Evolutionary conservation across 139 green algal genomes (phyloP).

Genomic region (Trebouxia sp.): DNA sequence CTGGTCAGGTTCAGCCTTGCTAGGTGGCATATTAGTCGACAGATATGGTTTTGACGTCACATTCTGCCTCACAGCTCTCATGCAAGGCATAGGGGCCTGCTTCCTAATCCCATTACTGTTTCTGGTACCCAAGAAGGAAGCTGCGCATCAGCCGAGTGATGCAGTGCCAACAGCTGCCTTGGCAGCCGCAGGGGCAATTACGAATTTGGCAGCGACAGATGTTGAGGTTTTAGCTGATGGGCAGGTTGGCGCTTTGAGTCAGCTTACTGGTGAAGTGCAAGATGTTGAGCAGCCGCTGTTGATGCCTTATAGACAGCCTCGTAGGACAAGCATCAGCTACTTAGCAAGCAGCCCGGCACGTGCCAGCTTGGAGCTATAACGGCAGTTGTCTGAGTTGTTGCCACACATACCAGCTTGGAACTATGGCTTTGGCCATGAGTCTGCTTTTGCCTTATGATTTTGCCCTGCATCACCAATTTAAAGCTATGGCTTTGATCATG

Average conservation of each 20-base stretch:
- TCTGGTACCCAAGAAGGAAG: neutral
- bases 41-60: slow-evolving; percentile 41
- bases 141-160: slow-evolving; percentile 4
- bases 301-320: neutral
- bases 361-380: neutral
- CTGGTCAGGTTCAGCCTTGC: slow-evolving; percentile 55
- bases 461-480: too few species aligned
- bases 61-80: slow-evolving; percentile 38
- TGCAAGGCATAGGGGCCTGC: slow-evolving; percentile 8
- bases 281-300: neutral
- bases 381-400: neutral
- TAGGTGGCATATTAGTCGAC: slow-evolving; percentile 62
- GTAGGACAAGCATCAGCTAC: neutral
- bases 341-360: neutral
- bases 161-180: slow-evolving; percentile 16
- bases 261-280: neutral
- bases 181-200: neutral
- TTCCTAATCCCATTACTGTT: neutral
- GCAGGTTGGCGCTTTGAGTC: neutral
- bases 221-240: neutral
- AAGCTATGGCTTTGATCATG: too few species aligned
- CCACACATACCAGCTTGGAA: too few species aligned
- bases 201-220: neutral
- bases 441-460: too few species aligned
- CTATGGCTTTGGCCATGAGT: too few species aligned